phyloP scores from a whole-genome alignment of 805 yeast genomes.

The Cyberlindnera lachancei region DNA sequence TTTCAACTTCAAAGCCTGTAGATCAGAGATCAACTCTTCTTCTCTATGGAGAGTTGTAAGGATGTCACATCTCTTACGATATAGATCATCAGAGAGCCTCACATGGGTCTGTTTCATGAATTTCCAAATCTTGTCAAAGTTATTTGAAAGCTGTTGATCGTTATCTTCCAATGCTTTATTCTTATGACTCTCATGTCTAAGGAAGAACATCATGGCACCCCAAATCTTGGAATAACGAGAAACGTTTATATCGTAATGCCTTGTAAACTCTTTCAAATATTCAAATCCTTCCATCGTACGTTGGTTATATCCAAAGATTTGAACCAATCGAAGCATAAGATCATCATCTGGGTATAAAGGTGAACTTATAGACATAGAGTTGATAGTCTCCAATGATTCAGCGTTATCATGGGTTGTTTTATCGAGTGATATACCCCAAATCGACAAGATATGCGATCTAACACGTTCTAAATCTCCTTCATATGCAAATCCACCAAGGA shows the following conservation, averaged over 20 bases:
- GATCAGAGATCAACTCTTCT: conserved; percentile 9
- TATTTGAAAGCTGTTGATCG: conserved; percentile 1
- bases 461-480: conserved; percentile 14
- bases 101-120: conserved; percentile 8
- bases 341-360: conserved; percentile 16
- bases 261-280: conserved; percentile 10
- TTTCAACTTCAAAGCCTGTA: conserved; percentile 6
- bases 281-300: conserved; percentile 6
- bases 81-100: conserved; percentile 7
- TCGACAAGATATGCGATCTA: conserved; percentile 11
- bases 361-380: conserved; percentile 6
- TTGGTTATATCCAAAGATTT: conserved; percentile 14
- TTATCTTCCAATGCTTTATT: no score
- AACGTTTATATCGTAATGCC: conserved; percentile 8
- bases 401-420: no score
- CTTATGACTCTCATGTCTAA: conserved; percentile 7
- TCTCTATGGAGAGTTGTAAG: conserved; percentile 3
- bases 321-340: conserved; percentile 10
- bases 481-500: conserved; percentile 17
- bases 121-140: conserved; percentile 13
- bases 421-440: conserved; percentile 17
- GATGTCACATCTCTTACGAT: conserved; percentile 7
- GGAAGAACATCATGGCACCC: conserved; percentile 10
- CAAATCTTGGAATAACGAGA: conserved; percentile 7
- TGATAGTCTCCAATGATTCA: conserved; percentile 4